Conservation (phyloP, 2,329 filamentous ascomycete genomes). For the Metarhizium humberi region DNA sequence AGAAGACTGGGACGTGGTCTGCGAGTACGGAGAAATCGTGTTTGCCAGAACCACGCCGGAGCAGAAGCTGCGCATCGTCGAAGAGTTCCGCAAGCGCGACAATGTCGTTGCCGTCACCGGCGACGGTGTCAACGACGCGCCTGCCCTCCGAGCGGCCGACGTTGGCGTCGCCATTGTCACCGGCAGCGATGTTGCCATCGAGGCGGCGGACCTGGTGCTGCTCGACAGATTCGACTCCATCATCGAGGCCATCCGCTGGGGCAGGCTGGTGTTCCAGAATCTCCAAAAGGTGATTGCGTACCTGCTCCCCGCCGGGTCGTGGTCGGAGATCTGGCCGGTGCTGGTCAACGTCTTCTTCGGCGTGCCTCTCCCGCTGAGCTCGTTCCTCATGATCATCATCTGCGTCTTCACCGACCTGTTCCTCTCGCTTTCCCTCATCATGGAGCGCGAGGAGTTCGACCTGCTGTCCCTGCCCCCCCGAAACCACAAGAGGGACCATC, state of each 20-base stretch:
- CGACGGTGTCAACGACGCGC: constrained; percentile 61
- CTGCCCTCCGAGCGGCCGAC: constrained; percentile 55
- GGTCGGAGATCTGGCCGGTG: constrained; percentile 49
- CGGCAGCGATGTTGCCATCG: constrained; percentile 56
- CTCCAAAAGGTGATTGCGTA: constrained; percentile 32
- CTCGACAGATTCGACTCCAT: constrained; percentile 66
- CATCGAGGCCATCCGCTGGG: constrained; percentile 49
- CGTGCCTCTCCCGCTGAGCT: constrained; percentile 38
- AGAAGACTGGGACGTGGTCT: constrained; percentile 35
- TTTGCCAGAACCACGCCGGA: constrained; percentile 60
- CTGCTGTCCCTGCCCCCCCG: constrained; percentile 40
- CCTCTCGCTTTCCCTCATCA: constrained; percentile 39
- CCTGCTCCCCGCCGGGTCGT: constrained; percentile 41
- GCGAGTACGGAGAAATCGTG: constrained; percentile 49
- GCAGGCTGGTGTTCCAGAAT: constrained; percentile 31
- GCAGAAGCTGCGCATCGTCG: constrained; percentile 65
- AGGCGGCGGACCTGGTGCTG: constrained; percentile 55
- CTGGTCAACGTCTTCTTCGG: constrained; percentile 47
- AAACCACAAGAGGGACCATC: constrained; percentile 38
- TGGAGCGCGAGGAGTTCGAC: constrained; percentile 47
- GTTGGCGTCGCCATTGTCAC: constrained; percentile 60
- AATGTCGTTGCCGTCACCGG: constrained; percentile 64
- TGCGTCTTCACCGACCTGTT: constrained; percentile 48
- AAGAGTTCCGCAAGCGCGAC: constrained; percentile 50
- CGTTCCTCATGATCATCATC: constrained; percentile 50